Evolutionary conservation across 176 grass and related monocot species (phyloP).

Genomic region (Melocanna baccifera): DNA sequence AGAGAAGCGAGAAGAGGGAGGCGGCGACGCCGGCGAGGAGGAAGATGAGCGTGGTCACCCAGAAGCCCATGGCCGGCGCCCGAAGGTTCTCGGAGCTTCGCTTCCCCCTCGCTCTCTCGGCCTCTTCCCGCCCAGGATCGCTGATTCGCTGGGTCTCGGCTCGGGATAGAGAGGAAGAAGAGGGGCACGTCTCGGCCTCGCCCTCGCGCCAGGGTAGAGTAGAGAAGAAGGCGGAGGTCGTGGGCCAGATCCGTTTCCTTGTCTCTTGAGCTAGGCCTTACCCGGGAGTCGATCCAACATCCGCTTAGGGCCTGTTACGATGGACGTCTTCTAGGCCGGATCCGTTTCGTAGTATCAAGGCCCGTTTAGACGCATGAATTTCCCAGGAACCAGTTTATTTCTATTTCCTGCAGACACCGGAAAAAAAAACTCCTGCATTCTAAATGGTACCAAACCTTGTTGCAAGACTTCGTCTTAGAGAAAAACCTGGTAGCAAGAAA

Average conservation of each 20-base stretch:
- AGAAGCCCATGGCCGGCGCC: slow-evolving; percentile 44
- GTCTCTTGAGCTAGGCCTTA: no score
- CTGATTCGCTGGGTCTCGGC: slow-evolving; percentile 4
- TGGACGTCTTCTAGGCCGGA: no score
- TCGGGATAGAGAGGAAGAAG: not conserved
- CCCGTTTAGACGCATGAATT: no score
- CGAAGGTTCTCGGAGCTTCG: not conserved
- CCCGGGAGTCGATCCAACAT: not conserved
- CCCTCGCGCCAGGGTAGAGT: not conserved
- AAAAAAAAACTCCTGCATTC: no score
- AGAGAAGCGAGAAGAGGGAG: slow-evolving; percentile 47
- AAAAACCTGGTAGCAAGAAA: no score
- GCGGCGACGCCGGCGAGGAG: slow-evolving; percentile 47
- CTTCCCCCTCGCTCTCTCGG: not conserved
- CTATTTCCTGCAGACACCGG: no score
- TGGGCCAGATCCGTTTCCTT: no score
- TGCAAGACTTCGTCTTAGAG: no score
- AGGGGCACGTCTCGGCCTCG: no score
- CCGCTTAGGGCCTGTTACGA: not conserved
- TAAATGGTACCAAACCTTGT: no score
- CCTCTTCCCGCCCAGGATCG: not conserved
- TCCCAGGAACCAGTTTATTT: no score
- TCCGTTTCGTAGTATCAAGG: not conserved
- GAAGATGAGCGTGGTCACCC: slow-evolving; percentile 59
- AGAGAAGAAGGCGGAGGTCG: not conserved